phyloP scores from a whole-genome alignment of 768 basidiomycete genomes.

The Rhizopogon sp. region DNA sequence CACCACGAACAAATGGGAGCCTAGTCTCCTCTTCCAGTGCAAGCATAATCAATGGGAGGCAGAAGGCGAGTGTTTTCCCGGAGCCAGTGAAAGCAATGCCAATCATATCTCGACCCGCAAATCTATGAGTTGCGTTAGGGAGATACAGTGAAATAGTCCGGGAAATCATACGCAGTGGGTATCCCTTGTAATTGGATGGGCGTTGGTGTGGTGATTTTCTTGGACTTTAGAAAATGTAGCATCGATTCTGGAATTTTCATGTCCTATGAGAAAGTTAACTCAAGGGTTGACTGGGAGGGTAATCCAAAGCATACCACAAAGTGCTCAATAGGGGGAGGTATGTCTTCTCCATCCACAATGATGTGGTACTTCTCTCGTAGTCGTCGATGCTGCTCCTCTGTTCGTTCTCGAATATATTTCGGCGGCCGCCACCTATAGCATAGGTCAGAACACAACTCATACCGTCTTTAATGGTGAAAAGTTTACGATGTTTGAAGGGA shows the following conservation, averaged over 20 bases:
- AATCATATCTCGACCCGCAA: constrained; percentile 94
- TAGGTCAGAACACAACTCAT: not conserved
- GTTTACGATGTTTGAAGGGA: constrained; percentile 75
- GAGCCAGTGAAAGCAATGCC: constrained; percentile 99
- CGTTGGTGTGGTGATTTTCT: constrained; percentile 82
- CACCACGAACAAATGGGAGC: constrained; percentile 84
- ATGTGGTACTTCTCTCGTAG: constrained; percentile 92
- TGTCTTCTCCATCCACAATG: constrained; percentile 87
- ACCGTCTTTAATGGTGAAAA: not conserved
- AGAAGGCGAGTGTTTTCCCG: constrained; percentile 98
- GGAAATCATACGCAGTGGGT: constrained; percentile 74
- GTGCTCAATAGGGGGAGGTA: constrained; percentile 89
- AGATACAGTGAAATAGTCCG: not conserved
- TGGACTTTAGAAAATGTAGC: constrained; percentile 75
- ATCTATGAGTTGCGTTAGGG: constrained; percentile 42
- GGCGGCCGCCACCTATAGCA: constrained; percentile 81
- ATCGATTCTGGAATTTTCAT: constrained; percentile 97
- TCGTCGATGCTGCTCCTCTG: constrained; percentile 62
- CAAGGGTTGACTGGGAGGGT: not conserved
- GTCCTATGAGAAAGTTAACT: constrained; percentile 47
- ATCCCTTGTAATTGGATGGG: constrained; percentile 98
- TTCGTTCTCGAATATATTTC: constrained; percentile 67
- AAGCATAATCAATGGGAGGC: constrained; percentile 95
- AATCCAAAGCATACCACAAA: constrained; percentile 53
- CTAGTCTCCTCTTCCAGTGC: constrained; percentile 91